These are phyloP conservation scores for Podospora conica DNA, from an alignment of 495 filamentous ascomycete species.

Conservation along the genomic window DNA sequence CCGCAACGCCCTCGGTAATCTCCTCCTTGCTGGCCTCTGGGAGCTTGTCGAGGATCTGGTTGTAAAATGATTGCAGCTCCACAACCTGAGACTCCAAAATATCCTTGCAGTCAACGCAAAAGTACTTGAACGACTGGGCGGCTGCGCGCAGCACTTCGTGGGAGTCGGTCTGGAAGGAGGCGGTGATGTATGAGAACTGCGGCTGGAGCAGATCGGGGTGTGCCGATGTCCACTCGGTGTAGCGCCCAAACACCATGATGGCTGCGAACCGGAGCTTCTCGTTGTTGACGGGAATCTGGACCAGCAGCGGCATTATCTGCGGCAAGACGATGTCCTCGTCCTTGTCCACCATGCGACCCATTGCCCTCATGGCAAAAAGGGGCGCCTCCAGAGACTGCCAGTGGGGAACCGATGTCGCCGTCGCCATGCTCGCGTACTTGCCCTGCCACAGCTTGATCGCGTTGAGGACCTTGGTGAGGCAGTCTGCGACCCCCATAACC, in stretches of 20 bases:
- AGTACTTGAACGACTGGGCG: conserved; percentile 92
- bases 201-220: conserved; percentile 87
- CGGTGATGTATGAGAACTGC: conserved; percentile 90
- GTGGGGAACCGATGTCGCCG: conserved; percentile 69
- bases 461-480: conserved; percentile 77
- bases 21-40: conserved; percentile 86
- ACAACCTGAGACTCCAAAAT: conserved; percentile 71
- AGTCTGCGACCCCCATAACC: conserved; percentile 87
- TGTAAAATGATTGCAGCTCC: conserved; percentile 87
- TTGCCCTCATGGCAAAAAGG: conserved; percentile 88
- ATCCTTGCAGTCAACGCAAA: conserved; percentile 88
- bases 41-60: conserved; percentile 76
- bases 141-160: conserved; percentile 86
- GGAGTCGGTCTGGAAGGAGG: conserved; percentile 76
- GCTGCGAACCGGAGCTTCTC: conserved; percentile 95
- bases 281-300: conserved; percentile 92
- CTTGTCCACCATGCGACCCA: conserved; percentile 93
- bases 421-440: conserved; percentile 69
- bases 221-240: conserved; percentile 94
- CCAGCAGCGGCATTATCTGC: conserved; percentile 83
- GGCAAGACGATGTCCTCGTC: conserved; percentile 81
- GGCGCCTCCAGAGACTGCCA: conserved; percentile 97
- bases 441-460: conserved; percentile 82
- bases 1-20: conserved; percentile 88
- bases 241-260: conserved; percentile 92